Percentiles rank a stretch among this genome's conserved stretches.
These are phyloP conservation scores for Pseudocercospora ulei DNA, from an alignment of 2,329 filamentous ascomycete genomes.

Conservation along the genomic window DNA sequence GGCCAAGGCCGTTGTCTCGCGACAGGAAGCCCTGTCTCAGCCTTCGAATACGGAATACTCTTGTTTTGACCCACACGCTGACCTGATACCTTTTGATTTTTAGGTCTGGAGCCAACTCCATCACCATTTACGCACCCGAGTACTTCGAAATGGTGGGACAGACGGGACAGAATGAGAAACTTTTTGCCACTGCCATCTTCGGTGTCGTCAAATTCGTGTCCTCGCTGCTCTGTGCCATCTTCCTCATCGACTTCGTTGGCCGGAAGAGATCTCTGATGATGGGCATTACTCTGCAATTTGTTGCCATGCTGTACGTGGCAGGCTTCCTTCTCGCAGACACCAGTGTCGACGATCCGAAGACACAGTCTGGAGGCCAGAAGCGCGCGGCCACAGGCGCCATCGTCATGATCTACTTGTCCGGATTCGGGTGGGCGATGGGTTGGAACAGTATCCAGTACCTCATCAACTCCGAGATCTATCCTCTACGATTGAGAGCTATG, in stretches of 20 bases:
- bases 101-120: conserved; percentile 53
- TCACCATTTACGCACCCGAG: conserved; percentile 66
- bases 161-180: conserved; percentile 55
- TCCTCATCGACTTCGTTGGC: conserved; percentile 69
- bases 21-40: no score
- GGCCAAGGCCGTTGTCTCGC: no score
- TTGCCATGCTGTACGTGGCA: conserved; percentile 49
- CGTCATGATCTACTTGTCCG: conserved; percentile 44
- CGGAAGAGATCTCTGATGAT: conserved; percentile 51
- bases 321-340: conserved; percentile 52
- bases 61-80: conserved; percentile 53
- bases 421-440: conserved; percentile 58
- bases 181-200: conserved; percentile 66
- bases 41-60: neutral
- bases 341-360: conserved; percentile 44
- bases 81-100: conserved; percentile 51
- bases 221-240: conserved; percentile 60
- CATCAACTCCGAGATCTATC: conserved; percentile 67
- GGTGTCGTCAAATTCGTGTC: conserved; percentile 63
- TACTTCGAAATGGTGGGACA: conserved; percentile 65
- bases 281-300: conserved; percentile 31
- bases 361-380: conserved; percentile 45
- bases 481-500: conserved; percentile 61
- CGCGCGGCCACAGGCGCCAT: conserved; percentile 57
- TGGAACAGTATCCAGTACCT: conserved; percentile 53